A percentile compares a stretch with the other conserved stretches of the same genome.
These are phyloP conservation scores for Colletotrichum liriopes DNA, from an alignment of 2,329 filamentous ascomycete genomes.

Conservation along the genomic window DNA sequence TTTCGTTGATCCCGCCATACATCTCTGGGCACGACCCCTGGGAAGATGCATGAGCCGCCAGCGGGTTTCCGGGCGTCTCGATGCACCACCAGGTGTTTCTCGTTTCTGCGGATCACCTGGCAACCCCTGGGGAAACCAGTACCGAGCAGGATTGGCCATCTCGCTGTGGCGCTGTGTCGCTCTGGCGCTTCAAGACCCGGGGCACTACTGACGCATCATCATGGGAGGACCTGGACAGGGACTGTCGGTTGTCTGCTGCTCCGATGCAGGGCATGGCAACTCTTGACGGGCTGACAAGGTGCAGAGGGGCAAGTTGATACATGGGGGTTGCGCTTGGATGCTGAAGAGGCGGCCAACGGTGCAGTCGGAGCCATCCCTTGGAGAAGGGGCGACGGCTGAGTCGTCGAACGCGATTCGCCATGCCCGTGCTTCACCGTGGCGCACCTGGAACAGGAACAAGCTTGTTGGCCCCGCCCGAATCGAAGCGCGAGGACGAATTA, in stretches of 20 bases:
- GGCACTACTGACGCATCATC: not conserved
- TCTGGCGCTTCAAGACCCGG: constrained; percentile 13
- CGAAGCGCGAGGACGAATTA: constrained; percentile 14
- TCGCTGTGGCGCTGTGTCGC: not conserved
- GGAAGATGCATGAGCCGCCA: constrained; percentile 12
- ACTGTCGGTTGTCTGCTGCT: constrained; percentile 25
- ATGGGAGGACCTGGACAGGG: constrained; percentile 16
- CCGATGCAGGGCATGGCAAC: constrained; percentile 22
- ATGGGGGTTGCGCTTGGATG: constrained; percentile 25
- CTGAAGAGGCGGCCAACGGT: not conserved
- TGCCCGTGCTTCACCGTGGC: constrained; percentile 22
- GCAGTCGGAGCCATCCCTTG: constrained; percentile 24
- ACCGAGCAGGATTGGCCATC: not conserved
- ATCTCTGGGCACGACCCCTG: not conserved
- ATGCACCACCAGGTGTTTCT: constrained; percentile 24
- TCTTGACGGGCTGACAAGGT: constrained; percentile 10
- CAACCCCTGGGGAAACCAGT: not conserved
- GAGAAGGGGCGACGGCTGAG: constrained; percentile 23
- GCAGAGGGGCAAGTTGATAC: constrained; percentile 11
- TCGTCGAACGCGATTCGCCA: constrained; percentile 20
- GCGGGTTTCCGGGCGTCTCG: constrained; percentile 11
- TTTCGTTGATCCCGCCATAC: constrained; percentile 28
- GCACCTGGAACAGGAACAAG: constrained; percentile 32
- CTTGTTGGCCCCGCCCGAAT: not conserved
- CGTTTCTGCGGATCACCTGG: constrained; percentile 10